These are phyloP conservation scores for Leishmania braziliensis DNA, from an alignment of 208 protist genomes.

Conservation along the genomic window DNA sequence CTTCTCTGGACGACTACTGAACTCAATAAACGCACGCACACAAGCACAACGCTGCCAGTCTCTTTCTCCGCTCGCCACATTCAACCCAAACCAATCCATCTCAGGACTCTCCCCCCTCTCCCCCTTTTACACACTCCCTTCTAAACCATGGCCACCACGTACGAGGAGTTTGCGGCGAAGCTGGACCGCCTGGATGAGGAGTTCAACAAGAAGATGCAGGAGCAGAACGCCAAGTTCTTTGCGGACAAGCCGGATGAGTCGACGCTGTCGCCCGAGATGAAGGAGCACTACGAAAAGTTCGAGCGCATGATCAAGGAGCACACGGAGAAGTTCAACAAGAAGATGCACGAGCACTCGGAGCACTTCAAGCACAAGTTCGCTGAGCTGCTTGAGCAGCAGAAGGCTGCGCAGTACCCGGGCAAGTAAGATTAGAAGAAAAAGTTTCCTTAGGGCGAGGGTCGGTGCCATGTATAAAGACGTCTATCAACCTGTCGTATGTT, in stretches of 20 bases:
- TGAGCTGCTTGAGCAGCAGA: slow-evolving; percentile 92
- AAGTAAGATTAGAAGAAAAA: slow-evolving; percentile 50
- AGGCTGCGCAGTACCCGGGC: slow-evolving; percentile 89
- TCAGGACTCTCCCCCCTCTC: not conserved
- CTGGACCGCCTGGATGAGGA: slow-evolving; percentile 91
- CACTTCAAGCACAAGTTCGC: slow-evolving; percentile 93
- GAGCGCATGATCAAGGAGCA: slow-evolving; percentile 94
- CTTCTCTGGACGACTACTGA: not conserved
- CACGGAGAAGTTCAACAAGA: slow-evolving; percentile 94
- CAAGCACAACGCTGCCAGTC: not conserved
- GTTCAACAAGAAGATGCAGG: slow-evolving; percentile 93
- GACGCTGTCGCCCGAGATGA: slow-evolving; percentile 91
- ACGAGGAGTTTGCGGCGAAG: slow-evolving; percentile 88
- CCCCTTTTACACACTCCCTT: not conserved
- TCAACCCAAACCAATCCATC: too few relatives aligned
- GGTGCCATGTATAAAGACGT: not conserved
- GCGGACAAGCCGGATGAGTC: slow-evolving; percentile 90
- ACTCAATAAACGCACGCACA: not conserved
- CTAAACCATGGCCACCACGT: slow-evolving; percentile 40
- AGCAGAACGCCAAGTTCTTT: slow-evolving; percentile 89
- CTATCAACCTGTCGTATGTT: not conserved
- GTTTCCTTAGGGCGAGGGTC: not conserved
- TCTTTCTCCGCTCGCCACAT: not conserved
- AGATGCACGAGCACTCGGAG: slow-evolving; percentile 91
- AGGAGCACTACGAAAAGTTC: slow-evolving; percentile 93